phyloP scores from a whole-genome alignment of 805 yeast genomes.

The Clavispora vitiphila region DNA sequence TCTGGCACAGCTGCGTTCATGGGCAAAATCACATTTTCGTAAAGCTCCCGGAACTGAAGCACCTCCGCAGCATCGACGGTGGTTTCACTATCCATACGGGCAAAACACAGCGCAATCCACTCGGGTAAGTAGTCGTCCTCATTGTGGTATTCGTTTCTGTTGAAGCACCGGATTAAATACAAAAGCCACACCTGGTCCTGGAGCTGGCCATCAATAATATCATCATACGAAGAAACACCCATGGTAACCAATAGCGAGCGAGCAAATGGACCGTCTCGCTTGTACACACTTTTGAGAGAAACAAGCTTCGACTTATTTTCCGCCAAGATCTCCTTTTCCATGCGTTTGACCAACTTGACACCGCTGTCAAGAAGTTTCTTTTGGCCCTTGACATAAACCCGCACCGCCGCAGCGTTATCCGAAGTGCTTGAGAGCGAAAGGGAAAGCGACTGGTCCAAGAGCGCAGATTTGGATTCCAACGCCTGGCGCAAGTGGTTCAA shows the following conservation, averaged over 20 bases:
- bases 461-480: conserved; percentile 43
- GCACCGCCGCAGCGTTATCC: conserved; percentile 22
- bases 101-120: conserved; percentile 43
- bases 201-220: conserved; percentile 42
- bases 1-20: conserved; percentile 50
- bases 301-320: conserved; percentile 41
- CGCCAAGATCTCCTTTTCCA: conserved; percentile 43
- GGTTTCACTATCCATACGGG: conserved; percentile 29
- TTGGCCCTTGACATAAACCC: conserved; percentile 47
- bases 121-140: conserved; percentile 41
- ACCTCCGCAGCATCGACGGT: conserved; percentile 50
- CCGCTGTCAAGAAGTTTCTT: conserved; percentile 40
- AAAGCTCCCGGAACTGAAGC: conserved; percentile 47
- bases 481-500: conserved; percentile 49
- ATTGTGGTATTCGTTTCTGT: conserved; percentile 32
- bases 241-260: conserved; percentile 51
- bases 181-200: conserved; percentile 56
- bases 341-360: conserved; percentile 39
- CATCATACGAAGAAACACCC: conserved; percentile 54
- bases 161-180: conserved; percentile 59
- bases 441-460: conserved; percentile 24
- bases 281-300: conserved; percentile 55
- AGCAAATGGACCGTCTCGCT: conserved; percentile 48
- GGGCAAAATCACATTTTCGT: conserved; percentile 49
- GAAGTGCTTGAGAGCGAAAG: conserved; percentile 14